A percentile compares a stretch with the other conserved stretches of the same genome.
These are phyloP conservation scores for Penicillium salamii DNA, from an alignment of 495 filamentous ascomycete species.

Conservation along the genomic window DNA sequence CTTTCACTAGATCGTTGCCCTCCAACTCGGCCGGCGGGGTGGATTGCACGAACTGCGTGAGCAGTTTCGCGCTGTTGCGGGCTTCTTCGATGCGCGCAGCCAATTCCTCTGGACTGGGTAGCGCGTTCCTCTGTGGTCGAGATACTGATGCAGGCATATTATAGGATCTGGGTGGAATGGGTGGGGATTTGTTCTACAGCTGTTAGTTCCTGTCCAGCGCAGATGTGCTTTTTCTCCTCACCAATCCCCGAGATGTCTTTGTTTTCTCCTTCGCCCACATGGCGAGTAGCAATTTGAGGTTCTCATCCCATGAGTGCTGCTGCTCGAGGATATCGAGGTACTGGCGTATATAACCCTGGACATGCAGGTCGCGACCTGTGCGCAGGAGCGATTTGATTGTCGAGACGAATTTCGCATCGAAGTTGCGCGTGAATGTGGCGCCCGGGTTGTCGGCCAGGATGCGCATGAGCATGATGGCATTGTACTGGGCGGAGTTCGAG, in stretches of 20 bases:
- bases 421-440: slow-evolving; percentile 77
- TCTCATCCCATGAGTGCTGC: slow-evolving; percentile 68
- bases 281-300: slow-evolving; percentile 59
- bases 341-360: slow-evolving; percentile 81
- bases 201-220: not conserved
- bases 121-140: slow-evolving; percentile 32
- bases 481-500: slow-evolving; percentile 78
- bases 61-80: slow-evolving; percentile 80
- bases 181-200: not conserved
- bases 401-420: slow-evolving; percentile 77
- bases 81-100: slow-evolving; percentile 85
- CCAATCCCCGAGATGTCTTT: slow-evolving; percentile 18
- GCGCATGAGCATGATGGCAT: slow-evolving; percentile 91
- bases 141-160: slow-evolving; percentile 16
- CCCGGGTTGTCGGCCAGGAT: slow-evolving; percentile 94
- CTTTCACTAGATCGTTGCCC: slow-evolving; percentile 79
- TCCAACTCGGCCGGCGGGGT: slow-evolving; percentile 76
- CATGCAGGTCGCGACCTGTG: slow-evolving; percentile 66
- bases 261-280: slow-evolving; percentile 91
- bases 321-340: slow-evolving; percentile 73
- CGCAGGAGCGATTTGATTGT: slow-evolving; percentile 74
- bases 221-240: slow-evolving; percentile 5
- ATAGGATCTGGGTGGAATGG: not conserved
- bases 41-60: slow-evolving; percentile 82
- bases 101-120: slow-evolving; percentile 80